Evolutionary conservation across 106 monocot genomes (phyloP), one percentile per base, ranked within the genome.

Genomic region (Apostasia shenzhenica): DNA sequence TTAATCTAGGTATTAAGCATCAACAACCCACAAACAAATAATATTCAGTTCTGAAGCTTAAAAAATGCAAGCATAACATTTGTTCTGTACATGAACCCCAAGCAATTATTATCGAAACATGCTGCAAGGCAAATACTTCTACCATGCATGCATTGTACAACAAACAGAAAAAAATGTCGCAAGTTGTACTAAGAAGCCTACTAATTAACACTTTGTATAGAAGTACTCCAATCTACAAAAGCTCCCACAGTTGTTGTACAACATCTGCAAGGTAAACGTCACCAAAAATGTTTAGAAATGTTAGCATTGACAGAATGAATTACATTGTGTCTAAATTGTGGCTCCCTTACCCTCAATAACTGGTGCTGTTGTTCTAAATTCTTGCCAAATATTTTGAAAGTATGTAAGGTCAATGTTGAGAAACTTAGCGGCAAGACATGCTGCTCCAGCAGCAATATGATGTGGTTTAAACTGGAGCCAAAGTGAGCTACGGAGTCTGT

Each of bases 381-480:
- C 91, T 54, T 68, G 88, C 81, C 83, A 88, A 59, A 95, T 76
- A 56, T 45, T 83, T 1, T 74, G 84, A 64, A 80, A 80, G 42
- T 59, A 80, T 12, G 77, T 67, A 46, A 91, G 79, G 63, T 95
- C 91, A 66, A 82, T 82, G 72, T 88, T 87, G 8, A 95, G 67
- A 60, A 83, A 86, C 43, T 78, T 83, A 1, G 91, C 81, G 54
- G 88, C 85, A 66, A 89, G 73, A 9, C 72, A 77, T 26, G 67
- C 77, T 45, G 88, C 85, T 72, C 88, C 88, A 51, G 85, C 88
- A 74, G 88, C 88, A 47, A 89, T 89, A 67, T 89, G 84, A 80
- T 82, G 85, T 11, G 88, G 88, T 75, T 89, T 89, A 77, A 82
- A 89, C 63, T 89, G 88, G 74, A 89, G 88, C 81, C 88, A 89